Percentiles rank a stretch among this genome's conserved stretches.
phyloP scores from a whole-genome alignment of 176 grass and related monocot species.

The Musa beccarii region DNA sequence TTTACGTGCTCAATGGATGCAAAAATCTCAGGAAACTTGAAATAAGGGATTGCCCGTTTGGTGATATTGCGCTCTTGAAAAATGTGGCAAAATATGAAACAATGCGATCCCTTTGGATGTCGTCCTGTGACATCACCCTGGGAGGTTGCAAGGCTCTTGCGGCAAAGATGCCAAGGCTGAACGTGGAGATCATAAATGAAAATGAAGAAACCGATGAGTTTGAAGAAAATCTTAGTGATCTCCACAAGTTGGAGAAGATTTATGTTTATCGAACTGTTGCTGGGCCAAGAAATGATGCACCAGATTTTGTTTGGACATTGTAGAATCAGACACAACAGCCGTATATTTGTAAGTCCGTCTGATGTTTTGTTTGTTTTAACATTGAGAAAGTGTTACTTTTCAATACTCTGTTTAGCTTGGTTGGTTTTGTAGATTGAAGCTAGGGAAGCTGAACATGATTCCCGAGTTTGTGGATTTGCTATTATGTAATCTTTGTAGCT shows the following conservation, averaged over 20 bases:
- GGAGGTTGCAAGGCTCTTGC: conserved; percentile 67
- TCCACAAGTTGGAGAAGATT: conserved; percentile 52
- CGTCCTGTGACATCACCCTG: conserved; percentile 63
- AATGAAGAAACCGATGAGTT: conserved; percentile 34
- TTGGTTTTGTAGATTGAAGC: conserved; percentile 17
- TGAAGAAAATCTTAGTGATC: conserved; percentile 30
- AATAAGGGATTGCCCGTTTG: conserved; percentile 72
- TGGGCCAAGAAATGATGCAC: conserved; percentile 60
- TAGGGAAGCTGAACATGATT: conserved; percentile 1
- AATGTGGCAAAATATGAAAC: conserved; percentile 71
- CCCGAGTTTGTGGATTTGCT: conserved; percentile 1
- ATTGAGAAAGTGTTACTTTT: conserved; percentile 6
- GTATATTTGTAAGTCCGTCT: conserved; percentile 6
- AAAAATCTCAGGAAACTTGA: conserved; percentile 66
- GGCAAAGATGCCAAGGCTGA: conserved; percentile 56
- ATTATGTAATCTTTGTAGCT: conserved; percentile 4
- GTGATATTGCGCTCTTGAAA: conserved; percentile 60
- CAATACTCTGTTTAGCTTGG: neutral
- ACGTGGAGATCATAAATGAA: conserved; percentile 73
- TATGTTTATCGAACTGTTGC: conserved; percentile 68
- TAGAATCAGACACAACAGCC: conserved; percentile 35
- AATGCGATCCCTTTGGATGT: conserved; percentile 99
- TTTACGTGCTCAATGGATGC: conserved; percentile 65
- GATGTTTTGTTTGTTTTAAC: neutral
- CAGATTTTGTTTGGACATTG: conserved; percentile 67